Base-by-base conservation (phyloP, 192 early-diverging fungal species). In the Phycomyces blakesleeanus region DNA sequence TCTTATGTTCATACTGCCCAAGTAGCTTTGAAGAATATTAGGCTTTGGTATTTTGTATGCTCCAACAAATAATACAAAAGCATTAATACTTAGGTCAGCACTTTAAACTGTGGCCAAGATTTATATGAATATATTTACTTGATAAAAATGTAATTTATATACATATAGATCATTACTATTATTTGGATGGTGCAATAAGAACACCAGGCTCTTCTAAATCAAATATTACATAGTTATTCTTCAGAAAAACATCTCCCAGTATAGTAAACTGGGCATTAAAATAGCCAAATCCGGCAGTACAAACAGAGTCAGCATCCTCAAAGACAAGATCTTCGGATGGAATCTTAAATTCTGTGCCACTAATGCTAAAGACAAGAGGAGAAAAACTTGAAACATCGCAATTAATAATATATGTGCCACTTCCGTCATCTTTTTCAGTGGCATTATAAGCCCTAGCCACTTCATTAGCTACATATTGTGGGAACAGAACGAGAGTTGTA, bases 401-500 rank as follows among this genome's bases (percentile, higher is more conserved):
- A 24, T 53, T 29, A 14, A 71, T 56, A 22, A 54, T 71, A 38
- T 64, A 67, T 12, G 66, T 55, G 3, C 67, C 67, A 16, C 29
- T 34, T 7, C 29, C 29, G 29, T 69, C 67, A n/a, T 53, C 55
- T 11, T 69, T 69, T 41, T 57, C 60, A 0, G 21, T 52, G 26
- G 67, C 67, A 42, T 58, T 58, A 21, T 61, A 62, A 16, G 51
- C 51, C 5, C 50, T 54, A 24, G 67, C 67, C 14, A 69, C 22
- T 10, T 37, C 40, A 21, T 21, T 49, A 11, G 67, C 67, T 25
- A 62, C 39, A 38, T 61, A 9, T n/a, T 63, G 24, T 26, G 67
- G 34, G 59, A 88, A 78, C 10, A 86, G 73, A 52, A 88, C 70
- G 15, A 88, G 66, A 21, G 83, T 88, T 24, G 85, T 83, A 41